Evolutionary conservation across 2,329 filamentous ascomycete genomes (phyloP).

Genomic region (Fusarium secorum): DNA sequence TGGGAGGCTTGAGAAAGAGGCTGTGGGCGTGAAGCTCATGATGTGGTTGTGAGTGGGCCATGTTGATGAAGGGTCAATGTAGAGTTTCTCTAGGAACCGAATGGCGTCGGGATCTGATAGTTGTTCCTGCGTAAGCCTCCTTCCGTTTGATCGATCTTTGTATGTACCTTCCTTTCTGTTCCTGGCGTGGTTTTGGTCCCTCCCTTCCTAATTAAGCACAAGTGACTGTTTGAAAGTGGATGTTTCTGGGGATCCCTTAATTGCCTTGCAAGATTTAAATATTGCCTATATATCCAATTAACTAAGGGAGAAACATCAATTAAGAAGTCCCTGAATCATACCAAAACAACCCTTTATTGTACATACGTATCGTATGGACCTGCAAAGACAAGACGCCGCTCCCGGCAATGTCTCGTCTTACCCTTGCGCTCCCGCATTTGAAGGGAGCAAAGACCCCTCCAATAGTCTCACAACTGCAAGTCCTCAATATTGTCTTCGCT

Average conservation of each 20-base stretch:
- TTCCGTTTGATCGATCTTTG: constrained; percentile 7
- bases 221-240: not conserved
- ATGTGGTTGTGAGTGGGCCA: not conserved
- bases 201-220: not conserved
- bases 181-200: not conserved
- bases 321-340: not conserved
- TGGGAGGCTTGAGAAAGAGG: not conserved
- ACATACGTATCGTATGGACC: not conserved
- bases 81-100: not conserved
- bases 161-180: constrained; percentile 2
- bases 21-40: not conserved
- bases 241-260: not conserved
- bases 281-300: constrained; percentile 2
- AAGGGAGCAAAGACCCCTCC: constrained; percentile 6
- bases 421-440: constrained; percentile 12
- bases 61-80: not conserved
- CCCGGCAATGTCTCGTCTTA: constrained; percentile 18
- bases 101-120: not conserved
- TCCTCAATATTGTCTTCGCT: not conserved
- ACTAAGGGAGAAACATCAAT: not conserved
- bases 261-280: not conserved
- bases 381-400: constrained; percentile 10
- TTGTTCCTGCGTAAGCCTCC: constrained; percentile 33
- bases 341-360: not conserved
- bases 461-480: constrained; percentile 2